Percentiles rank a stretch among this genome's conserved stretches.
These are phyloP conservation scores for Solanum raphanifolium DNA, from an alignment of 257 asterid genomes.

Conservation along the genomic window DNA sequence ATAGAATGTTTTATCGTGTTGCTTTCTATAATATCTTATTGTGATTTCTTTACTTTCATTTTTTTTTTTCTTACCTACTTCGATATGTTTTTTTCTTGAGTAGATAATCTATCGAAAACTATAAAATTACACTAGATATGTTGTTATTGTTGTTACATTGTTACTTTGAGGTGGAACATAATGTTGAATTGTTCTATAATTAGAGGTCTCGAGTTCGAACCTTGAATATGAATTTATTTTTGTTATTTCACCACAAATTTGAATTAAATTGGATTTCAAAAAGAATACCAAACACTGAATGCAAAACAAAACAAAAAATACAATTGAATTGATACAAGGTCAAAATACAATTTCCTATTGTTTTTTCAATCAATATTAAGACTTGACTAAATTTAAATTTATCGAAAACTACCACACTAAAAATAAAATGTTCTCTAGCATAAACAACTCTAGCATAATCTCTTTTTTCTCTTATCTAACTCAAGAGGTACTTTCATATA, in stretches of 20 bases:
- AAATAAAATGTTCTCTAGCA: neutral
- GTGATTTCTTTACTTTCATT: neutral
- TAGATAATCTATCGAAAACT: too few species aligned
- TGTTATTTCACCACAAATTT: neutral
- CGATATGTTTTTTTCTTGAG: too few species aligned
- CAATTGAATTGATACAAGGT: neutral
- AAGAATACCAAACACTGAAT: neutral
- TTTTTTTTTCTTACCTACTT: too few species aligned
- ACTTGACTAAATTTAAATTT: neutral
- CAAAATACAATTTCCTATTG: neutral
- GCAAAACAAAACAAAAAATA: neutral
- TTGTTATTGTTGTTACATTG: neutral
- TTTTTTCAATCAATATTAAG: neutral
- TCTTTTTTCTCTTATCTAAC: neutral
- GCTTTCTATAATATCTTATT: too few species aligned
- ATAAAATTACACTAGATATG: too few species aligned
- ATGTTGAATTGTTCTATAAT: too few species aligned
- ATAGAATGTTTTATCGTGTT: too few species aligned
- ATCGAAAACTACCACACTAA: rapidly evolving
- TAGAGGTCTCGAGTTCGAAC: neutral
- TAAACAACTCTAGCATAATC: neutral
- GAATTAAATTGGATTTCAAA: neutral
- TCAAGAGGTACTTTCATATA: neutral
- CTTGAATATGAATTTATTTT: neutral
- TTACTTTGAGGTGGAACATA: neutral